A percentile compares a stretch with the other conserved stretches of the same genome.
Conservation (phyloP, 177 flowering plant genomes). For the Tripterygium wilfordii region DNA sequence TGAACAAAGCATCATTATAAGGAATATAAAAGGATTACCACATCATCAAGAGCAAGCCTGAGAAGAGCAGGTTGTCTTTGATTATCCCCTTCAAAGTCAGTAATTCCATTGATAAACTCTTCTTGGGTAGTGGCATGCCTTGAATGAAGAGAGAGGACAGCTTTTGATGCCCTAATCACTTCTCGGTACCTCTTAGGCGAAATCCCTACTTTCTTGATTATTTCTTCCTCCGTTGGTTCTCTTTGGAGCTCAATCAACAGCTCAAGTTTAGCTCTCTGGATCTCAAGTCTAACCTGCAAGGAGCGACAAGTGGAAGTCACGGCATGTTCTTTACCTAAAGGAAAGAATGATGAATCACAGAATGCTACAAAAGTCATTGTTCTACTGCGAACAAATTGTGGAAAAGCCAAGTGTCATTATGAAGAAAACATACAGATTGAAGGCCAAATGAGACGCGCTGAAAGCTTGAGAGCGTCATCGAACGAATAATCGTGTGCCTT, state of each 20-base stretch:
- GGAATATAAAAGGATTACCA: too few species aligned
- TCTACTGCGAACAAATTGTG: neutral
- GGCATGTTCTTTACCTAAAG: neutral
- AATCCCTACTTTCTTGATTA: slow-evolving; percentile 61
- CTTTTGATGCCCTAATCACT: slow-evolving; percentile 69
- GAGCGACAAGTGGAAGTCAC: neutral
- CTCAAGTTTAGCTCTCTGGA: slow-evolving; percentile 65
- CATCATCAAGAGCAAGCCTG: slow-evolving; percentile 97
- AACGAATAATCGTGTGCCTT: slow-evolving; percentile 84
- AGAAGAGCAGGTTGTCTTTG: slow-evolving; percentile 74
- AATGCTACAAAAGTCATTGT: neutral
- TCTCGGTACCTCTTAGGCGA: slow-evolving; percentile 76
- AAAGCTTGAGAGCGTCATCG: slow-evolving; percentile 80
- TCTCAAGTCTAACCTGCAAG: slow-evolving; percentile 75
- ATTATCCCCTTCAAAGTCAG: slow-evolving; percentile 71
- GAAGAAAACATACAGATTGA: slow-evolving; percentile 62
- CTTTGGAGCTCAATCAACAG: slow-evolving; percentile 65
- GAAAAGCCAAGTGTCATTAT: neutral
- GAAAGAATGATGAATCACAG: neutral
- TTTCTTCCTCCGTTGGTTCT: slow-evolving; percentile 75
- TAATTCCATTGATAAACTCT: slow-evolving; percentile 65
- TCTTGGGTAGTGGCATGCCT: slow-evolving; percentile 69
- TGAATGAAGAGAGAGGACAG: slow-evolving; percentile 68
- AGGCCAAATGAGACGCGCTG: slow-evolving; percentile 84
- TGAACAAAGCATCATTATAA: too few species aligned